Evolutionary conservation across 208 protist genomes (phyloP), one percentile per base, ranked within the genome.

Genomic region (Trichomonas gallinae): DNA sequence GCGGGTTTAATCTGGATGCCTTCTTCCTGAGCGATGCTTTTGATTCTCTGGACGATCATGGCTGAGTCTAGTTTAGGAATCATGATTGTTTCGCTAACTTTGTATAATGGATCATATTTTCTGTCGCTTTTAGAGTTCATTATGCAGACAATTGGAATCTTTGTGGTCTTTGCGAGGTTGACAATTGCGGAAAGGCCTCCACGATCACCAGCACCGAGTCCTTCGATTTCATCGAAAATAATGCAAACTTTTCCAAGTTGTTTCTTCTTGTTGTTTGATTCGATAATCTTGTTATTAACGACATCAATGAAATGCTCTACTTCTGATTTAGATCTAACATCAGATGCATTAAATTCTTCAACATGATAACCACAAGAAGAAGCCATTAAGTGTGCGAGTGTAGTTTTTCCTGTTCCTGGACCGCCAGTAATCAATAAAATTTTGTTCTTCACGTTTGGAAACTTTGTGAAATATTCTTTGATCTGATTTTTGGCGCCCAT

Each of bases 221-320:
- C 99, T 97, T 99, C 99, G 11, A 99, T 99, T 97, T 99, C 99
- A 97, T 99, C 99, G 98, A 99, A 99, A 23, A 99, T 98, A 34
- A 99, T n/a, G 26, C 58, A 72, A n/a, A n/a, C 58, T 72, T 72
- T 72, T 8, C 58, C 58, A 21, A 72, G 58, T 72, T 1, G 2
- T 72, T 72, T 97, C 44, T 48, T 93, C 34, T 36, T 45, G 23
- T 31, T 97, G 23, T 31, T 97, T 93, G 42, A 13, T 83, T 88
- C 23, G 17, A 44, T 85, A 31, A 17, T 6, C 26, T n/a, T 97
- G 46, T 98, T 82, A 49, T 97, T 98, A 98, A 31, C 34, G 6
- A 83, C 10, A 10, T 93, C 96, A 26, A 31, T 8, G 63, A 96
- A 97, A 42, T 44, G 34, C 26, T 72, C 40, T 23, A 97, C 26